Conservation (phyloP, 306 rosid species). For the Datisca glomerata region DNA sequence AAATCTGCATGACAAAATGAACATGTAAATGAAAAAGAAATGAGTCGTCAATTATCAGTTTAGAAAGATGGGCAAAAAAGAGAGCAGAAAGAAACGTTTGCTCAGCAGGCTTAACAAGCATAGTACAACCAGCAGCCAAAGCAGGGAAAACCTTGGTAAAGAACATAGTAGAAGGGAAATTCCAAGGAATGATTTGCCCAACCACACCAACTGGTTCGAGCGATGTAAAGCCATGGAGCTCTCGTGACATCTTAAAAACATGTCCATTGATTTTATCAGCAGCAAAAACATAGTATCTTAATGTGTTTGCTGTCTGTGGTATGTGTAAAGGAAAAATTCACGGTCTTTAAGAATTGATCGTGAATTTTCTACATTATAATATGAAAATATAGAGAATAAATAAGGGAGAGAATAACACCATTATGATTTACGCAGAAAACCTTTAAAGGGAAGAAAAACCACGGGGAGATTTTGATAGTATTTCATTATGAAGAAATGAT, state of each 20-base stretch:
- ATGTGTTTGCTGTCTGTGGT: constrained; percentile 17
- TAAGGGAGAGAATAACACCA: too few relatives aligned
- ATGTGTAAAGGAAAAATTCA: too few relatives aligned
- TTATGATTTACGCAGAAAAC: too few relatives aligned
- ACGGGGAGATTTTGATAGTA: too few relatives aligned
- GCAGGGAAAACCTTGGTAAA: constrained; percentile 47
- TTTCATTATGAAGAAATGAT: too few relatives aligned
- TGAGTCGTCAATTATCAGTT: constrained; percentile 39
- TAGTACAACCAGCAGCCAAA: constrained; percentile 74
- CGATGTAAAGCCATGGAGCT: constrained; percentile 49
- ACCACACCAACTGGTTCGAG: constrained; percentile 66
- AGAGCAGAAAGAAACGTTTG: constrained; percentile 74
- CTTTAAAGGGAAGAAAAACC: too few relatives aligned
- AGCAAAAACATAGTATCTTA: constrained; percentile 70
- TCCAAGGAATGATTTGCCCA: constrained; percentile 77
- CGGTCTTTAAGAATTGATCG: too few relatives aligned
- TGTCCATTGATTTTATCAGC: constrained; percentile 75
- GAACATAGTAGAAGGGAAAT: constrained; percentile 42
- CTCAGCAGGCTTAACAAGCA: constrained; percentile 70
- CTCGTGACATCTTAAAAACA: constrained; percentile 30
- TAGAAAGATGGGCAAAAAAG: constrained; percentile 58
- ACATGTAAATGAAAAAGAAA: neutral
- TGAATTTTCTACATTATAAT: too few relatives aligned
- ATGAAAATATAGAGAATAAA: too few relatives aligned
- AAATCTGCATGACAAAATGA: neutral